A percentile compares a stretch with the other conserved stretches of the same genome.
phyloP scores from a whole-genome alignment of 306 rosid species.

The Ammopiptanthus mongolicus region DNA sequence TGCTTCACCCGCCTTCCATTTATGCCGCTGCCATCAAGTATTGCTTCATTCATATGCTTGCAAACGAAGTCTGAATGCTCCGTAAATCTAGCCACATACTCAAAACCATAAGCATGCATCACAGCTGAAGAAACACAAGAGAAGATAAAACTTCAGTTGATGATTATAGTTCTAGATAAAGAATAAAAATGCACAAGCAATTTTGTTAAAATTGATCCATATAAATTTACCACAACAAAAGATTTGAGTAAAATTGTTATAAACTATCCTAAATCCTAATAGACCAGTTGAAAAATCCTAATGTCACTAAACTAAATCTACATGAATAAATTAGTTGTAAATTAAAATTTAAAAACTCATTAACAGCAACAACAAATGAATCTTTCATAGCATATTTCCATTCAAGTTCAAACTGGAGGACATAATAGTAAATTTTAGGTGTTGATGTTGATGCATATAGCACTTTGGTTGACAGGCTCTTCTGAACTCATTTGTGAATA shows the following conservation, averaged over 20 bases:
- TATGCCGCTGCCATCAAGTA: conserved; percentile 75
- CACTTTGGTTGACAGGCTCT: conserved; percentile 27
- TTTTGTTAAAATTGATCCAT: background rate
- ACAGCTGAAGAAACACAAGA: conserved; percentile 48
- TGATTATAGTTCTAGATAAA: background rate
- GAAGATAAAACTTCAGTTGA: background rate
- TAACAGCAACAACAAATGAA: background rate
- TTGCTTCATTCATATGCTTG: conserved; percentile 59
- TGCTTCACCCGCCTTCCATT: conserved; percentile 93
- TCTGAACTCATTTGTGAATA: conserved; percentile 19
- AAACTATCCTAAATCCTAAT: background rate
- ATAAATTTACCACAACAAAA: background rate
- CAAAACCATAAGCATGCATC: conserved; percentile 88
- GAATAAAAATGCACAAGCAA: background rate
- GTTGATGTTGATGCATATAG: conserved; percentile 20
- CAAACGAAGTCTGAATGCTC: conserved; percentile 59
- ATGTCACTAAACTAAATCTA: background rate
- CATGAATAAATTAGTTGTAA: background rate
- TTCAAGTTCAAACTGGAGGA: background rate
- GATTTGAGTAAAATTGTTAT: background rate
- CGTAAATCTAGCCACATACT: conserved; percentile 70
- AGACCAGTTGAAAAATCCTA: background rate
- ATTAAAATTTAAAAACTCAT: background rate
- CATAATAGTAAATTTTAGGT: conserved; percentile 18
- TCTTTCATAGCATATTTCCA: background rate